Evolutionary conservation across 1,284 basidiomycete genomes (phyloP).

Genomic region (Cryptococcus jaspeensis): DNA sequence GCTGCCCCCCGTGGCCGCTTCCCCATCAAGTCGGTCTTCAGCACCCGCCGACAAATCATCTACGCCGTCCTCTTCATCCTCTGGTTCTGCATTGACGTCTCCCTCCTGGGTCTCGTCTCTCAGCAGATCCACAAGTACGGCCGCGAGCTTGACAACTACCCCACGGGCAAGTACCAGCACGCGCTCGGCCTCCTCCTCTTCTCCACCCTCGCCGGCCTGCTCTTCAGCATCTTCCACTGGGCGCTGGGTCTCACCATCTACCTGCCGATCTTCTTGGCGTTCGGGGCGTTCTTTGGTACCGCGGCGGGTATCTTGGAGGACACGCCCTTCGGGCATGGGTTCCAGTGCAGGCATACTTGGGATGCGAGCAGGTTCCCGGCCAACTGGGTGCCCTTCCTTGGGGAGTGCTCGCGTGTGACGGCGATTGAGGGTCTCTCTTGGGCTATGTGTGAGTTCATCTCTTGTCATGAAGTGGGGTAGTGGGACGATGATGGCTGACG

Average conservation of each 20-base stretch:
- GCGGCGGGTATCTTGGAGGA: conserved; percentile 38
- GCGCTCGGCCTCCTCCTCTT: conserved; percentile 41
- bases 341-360: conserved; percentile 30
- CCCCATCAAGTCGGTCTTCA: conserved; percentile 6
- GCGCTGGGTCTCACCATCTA: conserved; percentile 25
- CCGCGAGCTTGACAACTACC: conserved; percentile 21
- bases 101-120: conserved; percentile 42
- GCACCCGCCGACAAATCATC: conserved; percentile 11
- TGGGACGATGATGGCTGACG: not conserved
- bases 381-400: conserved; percentile 27
- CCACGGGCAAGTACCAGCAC: conserved; percentile 29
- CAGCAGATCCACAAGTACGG: conserved; percentile 42
- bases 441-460: conserved; percentile 35
- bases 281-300: conserved; percentile 29
- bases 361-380: conserved; percentile 30
- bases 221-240: conserved; percentile 41
- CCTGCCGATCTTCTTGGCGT: conserved; percentile 33
- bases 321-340: conserved; percentile 44
- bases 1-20: not conserved
- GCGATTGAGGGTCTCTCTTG: conserved; percentile 41
- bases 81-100: conserved; percentile 56
- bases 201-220: conserved; percentile 30
- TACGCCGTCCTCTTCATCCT: conserved; percentile 59
- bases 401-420: conserved; percentile 32
- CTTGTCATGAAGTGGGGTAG: not conserved